phyloP scores from a whole-genome alignment of 106 monocot genomes.

The Acanthochlamys bracteata region DNA sequence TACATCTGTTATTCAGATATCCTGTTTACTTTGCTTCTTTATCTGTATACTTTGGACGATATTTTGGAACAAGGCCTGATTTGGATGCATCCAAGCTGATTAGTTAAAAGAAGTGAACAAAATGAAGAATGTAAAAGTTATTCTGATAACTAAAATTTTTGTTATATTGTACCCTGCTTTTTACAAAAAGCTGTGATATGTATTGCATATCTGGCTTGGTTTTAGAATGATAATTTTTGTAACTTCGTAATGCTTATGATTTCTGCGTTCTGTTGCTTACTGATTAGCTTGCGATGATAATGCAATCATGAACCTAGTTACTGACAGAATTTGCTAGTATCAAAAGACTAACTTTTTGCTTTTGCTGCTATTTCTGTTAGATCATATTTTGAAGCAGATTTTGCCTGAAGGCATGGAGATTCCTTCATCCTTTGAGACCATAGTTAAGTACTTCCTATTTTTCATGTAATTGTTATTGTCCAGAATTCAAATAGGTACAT shows the following conservation, averaged over 20 bases:
- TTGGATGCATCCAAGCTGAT: too few species aligned
- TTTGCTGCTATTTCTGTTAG: constrained; percentile 24
- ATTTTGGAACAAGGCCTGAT: too few species aligned
- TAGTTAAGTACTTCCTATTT: constrained; percentile 60
- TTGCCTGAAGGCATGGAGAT: constrained; percentile 73
- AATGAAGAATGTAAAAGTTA: too few species aligned
- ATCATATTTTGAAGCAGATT: constrained; percentile 89
- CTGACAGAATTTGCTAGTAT: neutral
- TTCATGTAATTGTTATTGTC: neutral
- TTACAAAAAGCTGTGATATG: neutral
- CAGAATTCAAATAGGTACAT: too few species aligned
- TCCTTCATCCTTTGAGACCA: constrained; percentile 98
- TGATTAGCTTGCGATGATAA: neutral
- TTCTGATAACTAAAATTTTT: too few species aligned
- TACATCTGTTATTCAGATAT: too few species aligned
- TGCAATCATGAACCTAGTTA: neutral
- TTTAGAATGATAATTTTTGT: neutral
- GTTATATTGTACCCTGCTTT: neutral
- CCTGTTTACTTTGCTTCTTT: too few species aligned
- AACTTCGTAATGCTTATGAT: neutral
- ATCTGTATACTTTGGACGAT: too few species aligned
- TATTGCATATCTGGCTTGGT: too few species aligned
- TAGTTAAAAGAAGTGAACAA: too few species aligned
- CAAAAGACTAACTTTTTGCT: neutral
- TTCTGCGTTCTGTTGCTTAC: neutral